Evolutionary conservation across 345 rosid species (phyloP).

Genomic region (Conringia planisiliqua): DNA sequence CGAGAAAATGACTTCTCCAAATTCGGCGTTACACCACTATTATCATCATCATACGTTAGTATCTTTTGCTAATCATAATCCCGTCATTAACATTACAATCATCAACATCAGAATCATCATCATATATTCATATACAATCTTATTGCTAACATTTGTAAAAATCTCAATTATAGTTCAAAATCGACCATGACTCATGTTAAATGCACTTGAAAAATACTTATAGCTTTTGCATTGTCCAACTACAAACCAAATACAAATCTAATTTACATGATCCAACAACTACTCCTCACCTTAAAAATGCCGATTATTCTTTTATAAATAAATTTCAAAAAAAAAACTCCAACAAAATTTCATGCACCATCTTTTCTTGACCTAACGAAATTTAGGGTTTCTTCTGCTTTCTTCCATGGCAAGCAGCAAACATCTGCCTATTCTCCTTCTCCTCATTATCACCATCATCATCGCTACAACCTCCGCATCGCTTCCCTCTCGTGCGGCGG

Average conservation of each 20-base stretch:
- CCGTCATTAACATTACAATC: background rate
- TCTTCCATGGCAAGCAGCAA: slow-evolving; percentile 23
- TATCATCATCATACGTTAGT: too few relatives aligned
- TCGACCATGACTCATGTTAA: background rate
- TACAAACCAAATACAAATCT: background rate
- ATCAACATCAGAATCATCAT: background rate
- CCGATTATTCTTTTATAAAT: background rate
- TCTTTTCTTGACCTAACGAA: background rate
- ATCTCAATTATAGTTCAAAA: background rate
- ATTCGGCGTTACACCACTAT: background rate
- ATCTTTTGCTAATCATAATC: background rate
- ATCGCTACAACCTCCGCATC: background rate
- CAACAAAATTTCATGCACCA: background rate
- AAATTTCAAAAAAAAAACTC: background rate
- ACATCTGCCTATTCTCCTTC: background rate
- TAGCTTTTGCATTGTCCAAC: background rate
- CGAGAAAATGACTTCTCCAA: background rate
- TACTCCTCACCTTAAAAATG: background rate
- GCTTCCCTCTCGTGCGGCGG: background rate
- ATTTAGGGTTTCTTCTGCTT: background rate
- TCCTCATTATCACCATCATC: background rate
- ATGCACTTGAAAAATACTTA: background rate
- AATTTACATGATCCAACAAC: slow-evolving; percentile 25
- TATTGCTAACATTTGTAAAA: background rate
- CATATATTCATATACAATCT: background rate